Evolutionary conservation across 768 basidiomycete species (phyloP), one percentile per base, ranked within the genome.

Genomic region (Panellus pusillus): DNA sequence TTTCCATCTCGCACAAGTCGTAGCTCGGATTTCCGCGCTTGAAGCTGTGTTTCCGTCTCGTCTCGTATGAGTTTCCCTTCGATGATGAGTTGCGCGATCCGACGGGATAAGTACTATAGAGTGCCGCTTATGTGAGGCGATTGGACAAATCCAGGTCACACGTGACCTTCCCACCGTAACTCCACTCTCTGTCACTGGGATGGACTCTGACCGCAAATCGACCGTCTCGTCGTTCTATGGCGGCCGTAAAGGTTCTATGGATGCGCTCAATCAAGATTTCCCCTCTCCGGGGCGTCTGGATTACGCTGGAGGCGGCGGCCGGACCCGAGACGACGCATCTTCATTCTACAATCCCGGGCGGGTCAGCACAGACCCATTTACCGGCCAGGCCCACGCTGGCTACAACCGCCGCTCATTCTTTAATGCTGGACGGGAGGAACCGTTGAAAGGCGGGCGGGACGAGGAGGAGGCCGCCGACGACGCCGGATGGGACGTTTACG

Each of bases 161-260:
- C 24, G 24, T 24, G 24, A 24, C 24, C 24, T 24, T 24, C 24
- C 24, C 24, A 24, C 24, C 24, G 6, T 24, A 37, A n/a, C 48
- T 32, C 42, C 36, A 27, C 41, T 1, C 38, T n/a, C n/a, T n/a
- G n/a, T n/a, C n/a, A n/a, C n/a, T 15, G 18, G 52, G 65, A 90
- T 89, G 89, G 89, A 90, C 59, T 77, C 80, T 63, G 89, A 90
- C 72, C 79, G 87, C 65, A 89, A 87, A 70, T 89, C 90, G 5
- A 79, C 80, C 1, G 86, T 87, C 5, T 91, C 89, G 9, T 91
- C 89, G 4, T 91, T 90, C 75, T 91, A 89, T 58, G 86, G 83
- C 18, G 80, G 74, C 13, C 79, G 81, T 35, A 82, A 83, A 66
- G 66, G 72, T 52, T 79, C 88, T n/a, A 63, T 76, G 55, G 85